A percentile compares a stretch with the other conserved stretches of the same genome.
phyloP scores from a whole-genome alignment of 2,329 filamentous ascomycete species.

The Lasiodiplodia sp. region DNA sequence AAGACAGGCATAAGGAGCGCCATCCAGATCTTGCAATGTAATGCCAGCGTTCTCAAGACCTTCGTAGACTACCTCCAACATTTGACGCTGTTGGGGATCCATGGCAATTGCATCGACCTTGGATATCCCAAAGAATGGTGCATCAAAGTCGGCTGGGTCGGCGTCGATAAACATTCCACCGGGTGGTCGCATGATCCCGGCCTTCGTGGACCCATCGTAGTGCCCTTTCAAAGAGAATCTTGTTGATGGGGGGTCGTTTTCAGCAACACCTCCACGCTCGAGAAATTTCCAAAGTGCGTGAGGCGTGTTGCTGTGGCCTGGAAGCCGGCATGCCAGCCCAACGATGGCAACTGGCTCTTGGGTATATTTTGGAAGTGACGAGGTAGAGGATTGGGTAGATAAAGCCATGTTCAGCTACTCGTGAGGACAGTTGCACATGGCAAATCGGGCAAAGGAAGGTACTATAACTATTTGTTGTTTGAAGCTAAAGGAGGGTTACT shows the following conservation, averaged over 20 bases:
- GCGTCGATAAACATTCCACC: slow-evolving; percentile 52
- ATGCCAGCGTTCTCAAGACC: slow-evolving; percentile 49
- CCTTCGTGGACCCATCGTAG: slow-evolving; percentile 42
- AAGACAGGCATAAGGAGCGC: slow-evolving; percentile 30
- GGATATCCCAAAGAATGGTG: slow-evolving; percentile 39
- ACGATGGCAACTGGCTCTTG: slow-evolving; percentile 35
- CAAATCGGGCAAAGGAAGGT: no score
- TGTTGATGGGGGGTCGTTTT: slow-evolving; percentile 36
- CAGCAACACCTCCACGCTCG: slow-evolving; percentile 39
- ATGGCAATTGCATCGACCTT: slow-evolving; percentile 36
- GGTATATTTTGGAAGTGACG: slow-evolving; percentile 9
- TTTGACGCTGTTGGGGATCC: slow-evolving; percentile 40
- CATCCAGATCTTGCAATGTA: slow-evolving; percentile 33
- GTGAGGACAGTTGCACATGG: no score
- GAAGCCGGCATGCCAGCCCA: slow-evolving; percentile 32
- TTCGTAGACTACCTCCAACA: slow-evolving; percentile 44
- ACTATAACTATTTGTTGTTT: no score
- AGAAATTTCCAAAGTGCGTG: slow-evolving; percentile 36
- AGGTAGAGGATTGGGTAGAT: no score
- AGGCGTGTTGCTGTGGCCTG: slow-evolving; percentile 25
- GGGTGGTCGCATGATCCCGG: slow-evolving; percentile 43
- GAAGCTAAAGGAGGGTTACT: no score
- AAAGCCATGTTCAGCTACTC: no score
- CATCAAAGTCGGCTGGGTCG: slow-evolving; percentile 46
- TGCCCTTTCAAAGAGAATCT: slow-evolving; percentile 45